phyloP scores from a whole-genome alignment of 306 rosid species.

The Fragaria ananassa region DNA sequence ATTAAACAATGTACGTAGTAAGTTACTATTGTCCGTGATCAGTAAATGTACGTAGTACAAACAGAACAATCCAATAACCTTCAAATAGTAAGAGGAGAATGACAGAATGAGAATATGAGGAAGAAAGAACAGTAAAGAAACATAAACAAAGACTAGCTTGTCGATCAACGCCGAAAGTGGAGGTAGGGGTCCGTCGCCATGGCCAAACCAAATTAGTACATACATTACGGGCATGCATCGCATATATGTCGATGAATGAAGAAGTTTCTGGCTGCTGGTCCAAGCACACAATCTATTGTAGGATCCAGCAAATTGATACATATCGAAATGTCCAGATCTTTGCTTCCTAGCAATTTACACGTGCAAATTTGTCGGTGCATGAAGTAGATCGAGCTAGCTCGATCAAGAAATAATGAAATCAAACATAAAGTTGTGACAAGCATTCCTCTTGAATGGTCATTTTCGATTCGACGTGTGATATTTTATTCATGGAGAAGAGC shows the following conservation, averaged over 20 bases:
- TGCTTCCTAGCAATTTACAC: background rate
- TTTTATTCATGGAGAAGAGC: background rate
- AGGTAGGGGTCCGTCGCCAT: no score
- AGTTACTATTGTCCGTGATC: no score
- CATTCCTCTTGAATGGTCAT: slow-evolving; percentile 12
- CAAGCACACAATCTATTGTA: background rate
- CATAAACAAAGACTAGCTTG: no score
- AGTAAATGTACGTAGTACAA: no score
- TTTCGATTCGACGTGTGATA: background rate
- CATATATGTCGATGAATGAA: background rate
- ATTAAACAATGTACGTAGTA: no score
- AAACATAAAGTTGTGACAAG: background rate
- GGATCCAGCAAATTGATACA: background rate
- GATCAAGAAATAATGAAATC: background rate
- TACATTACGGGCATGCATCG: background rate
- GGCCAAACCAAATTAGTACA: no score
- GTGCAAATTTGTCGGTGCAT: background rate
- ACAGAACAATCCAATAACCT: no score
- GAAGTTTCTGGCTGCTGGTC: background rate
- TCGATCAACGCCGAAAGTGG: no score
- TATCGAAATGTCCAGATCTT: background rate
- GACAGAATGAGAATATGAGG: no score
- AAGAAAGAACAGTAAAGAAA: no score
- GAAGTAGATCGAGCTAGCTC: slow-evolving; percentile 4
- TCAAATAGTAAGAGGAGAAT: no score